Percentiles rank a stretch among this genome's conserved stretches.
Evolutionary conservation across 2,329 filamentous ascomycete species (phyloP).

Genomic region (Penicillium sp.): DNA sequence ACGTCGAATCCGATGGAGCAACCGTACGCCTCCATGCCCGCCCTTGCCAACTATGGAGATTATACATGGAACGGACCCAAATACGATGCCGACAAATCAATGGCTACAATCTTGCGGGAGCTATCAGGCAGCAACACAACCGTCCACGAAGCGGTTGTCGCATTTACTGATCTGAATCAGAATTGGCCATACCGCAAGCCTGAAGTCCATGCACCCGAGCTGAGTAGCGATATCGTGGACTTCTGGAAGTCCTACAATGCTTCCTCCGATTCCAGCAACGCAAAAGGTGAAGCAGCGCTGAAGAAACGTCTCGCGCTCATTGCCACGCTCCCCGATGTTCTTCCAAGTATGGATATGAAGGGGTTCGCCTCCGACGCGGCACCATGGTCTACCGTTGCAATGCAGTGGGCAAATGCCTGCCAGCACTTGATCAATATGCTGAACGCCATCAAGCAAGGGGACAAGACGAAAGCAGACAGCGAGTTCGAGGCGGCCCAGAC

Average conservation of each 20-base stretch:
- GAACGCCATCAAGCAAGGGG: conserved; percentile 15
- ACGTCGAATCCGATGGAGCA: conserved; percentile 28
- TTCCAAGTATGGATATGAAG: conserved; percentile 21
- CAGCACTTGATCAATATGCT: conserved; percentile 26
- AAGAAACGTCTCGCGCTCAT: conserved; percentile 11
- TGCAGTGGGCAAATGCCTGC: conserved; percentile 24
- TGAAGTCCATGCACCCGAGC: conserved; percentile 16
- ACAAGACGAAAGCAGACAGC: conserved; percentile 19
- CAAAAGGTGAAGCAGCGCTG: neutral
- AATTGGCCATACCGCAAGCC: conserved; percentile 26
- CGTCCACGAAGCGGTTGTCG: conserved; percentile 19
- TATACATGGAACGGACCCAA: conserved; percentile 26
- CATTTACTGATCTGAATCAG: conserved; percentile 25
- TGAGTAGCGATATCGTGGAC: conserved; percentile 20
- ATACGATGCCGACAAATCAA: conserved; percentile 20
- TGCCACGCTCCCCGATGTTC: conserved; percentile 9
- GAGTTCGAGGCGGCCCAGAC: conserved; percentile 18
- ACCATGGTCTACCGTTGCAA: conserved; percentile 23
- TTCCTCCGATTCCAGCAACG: neutral
- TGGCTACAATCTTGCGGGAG: conserved; percentile 15
- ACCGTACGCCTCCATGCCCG: conserved; percentile 24
- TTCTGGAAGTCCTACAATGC: conserved; percentile 18
- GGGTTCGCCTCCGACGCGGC: conserved; percentile 19
- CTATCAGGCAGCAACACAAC: conserved; percentile 12
- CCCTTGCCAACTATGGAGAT: conserved; percentile 24